Base-by-base conservation (phyloP, 495 filamentous ascomycete species). In the Penicillium daleae region DNA sequence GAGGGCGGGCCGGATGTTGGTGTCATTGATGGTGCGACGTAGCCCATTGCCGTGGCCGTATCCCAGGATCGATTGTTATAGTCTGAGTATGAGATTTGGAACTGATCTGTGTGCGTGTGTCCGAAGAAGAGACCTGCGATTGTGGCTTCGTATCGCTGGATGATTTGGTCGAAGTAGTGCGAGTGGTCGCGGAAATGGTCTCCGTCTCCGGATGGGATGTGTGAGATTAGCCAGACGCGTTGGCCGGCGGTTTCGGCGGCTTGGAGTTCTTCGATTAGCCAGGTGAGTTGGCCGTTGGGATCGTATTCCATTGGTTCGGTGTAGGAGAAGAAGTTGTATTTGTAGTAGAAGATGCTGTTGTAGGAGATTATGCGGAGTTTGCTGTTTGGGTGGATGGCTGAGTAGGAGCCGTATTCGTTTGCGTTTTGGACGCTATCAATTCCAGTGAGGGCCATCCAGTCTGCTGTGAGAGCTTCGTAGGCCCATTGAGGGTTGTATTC, bases 281-380 rank as follows among this genome's bases (percentile, higher is more conserved):
- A 86, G 22, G 70, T 60, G 15, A 86, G 63, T 59, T 83, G 81
- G 8, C 71, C 71, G 61, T 71, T 73, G 9, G 83, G 83, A 62
- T 86, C 82, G 13, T 39, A 67, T 51, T 82, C 74, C 78, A 83
- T 81, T 2, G 79, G 74, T 13, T 78, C 71, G 52, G 78, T 65
- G 62, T 84, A 86, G 19, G 79, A 61, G 75, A 79, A 82, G 72
- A 81, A 85, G 71, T 86, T 86, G 44, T 78, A 72, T 50, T 75
- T 77, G 65, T 86, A 86, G 75, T 83, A 87, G 66, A 85, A 75
- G 61, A 84, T 80, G 35, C 80, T 86, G 70, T 83, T 87, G 61
- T 85, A 76, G 17, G 83, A 85, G 64, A 87, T 85, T 44, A 87
- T 74, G 17, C 82, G 76, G 4, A 87, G 75, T 13, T 78, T 77